phyloP scores from a whole-genome alignment of 78 protist genomes.

The slime mould (Dictyostelium discoideum) region dicty_2.7 NC_007089.4:6145001-6145500 shows the following conservation, averaged over 20 bases:
- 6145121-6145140: neutral
- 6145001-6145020: no score
- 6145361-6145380: conserved; percentile 92
- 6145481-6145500: neutral
- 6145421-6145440: neutral
- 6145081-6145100: neutral
- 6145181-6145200: neutral
- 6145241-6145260: conserved; percentile 89
- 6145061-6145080: no score
- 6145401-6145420: neutral
- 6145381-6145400: conserved; percentile 30
- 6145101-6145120: neutral
- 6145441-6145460: neutral
- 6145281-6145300: conserved; percentile 67
- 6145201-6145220: conserved; percentile 86
- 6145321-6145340: conserved; percentile 91
- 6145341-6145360: conserved; percentile 87
- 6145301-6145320: conserved; percentile 71
- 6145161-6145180: neutral
- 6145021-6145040: no score
- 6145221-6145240: conserved; percentile 93
- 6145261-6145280: conserved; percentile 86
- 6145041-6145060: neutral
- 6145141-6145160: neutral
- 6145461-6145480: neutral